Evolutionary conservation across 768 basidiomycete species (phyloP), one percentile per base, ranked within the genome.

Genomic region (Boletus reticuloceps): DNA sequence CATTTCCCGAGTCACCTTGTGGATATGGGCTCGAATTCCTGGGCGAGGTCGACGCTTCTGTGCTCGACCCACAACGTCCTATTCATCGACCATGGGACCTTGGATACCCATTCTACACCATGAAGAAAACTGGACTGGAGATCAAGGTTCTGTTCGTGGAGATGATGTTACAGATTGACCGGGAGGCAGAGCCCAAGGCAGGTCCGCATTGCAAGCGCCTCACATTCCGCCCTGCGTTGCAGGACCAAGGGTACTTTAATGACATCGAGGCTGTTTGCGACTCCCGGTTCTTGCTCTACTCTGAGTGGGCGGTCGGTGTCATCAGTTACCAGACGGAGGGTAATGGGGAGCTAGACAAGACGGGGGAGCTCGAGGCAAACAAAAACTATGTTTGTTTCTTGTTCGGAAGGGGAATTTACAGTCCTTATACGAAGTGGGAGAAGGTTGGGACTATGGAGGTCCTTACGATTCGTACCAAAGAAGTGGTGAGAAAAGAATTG

Each of bases 111-210:
- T 56, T 56, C 47, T 55, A 56, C 36, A 39, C 17, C 17, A 34
- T 5, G 53, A 48, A 34, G 11, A 56, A 56, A 9, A 47, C 32
- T 13, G 55, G 53, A 6, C 40, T 56, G 8, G 52, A 54, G 36
- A 36, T 56, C 14, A 55, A 47, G 16, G 55, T 56, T 9, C 25
- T 56, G 22, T 47, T 56, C 39, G 55, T 54, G 19, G 55, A 54
- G 31, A 42, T 54, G 45, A 47, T 56, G 52, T 16, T 55, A 46
- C 40, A 50, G 48, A 22, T 50, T 19, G 29, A 50, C n/a, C 47
- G 54, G 34, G 8, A 50, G 10, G 7, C 9, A 4, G 36, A 39
- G 10, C 6, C 8, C 6, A 42, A 39, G 12, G 20, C 13, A 7
- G 37, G 50, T n/a, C 13, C 3, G 1, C 42, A 19, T 14, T 45